phyloP scores from a whole-genome alignment of 176 grass and related monocot species.

The Poa annua region DNA sequence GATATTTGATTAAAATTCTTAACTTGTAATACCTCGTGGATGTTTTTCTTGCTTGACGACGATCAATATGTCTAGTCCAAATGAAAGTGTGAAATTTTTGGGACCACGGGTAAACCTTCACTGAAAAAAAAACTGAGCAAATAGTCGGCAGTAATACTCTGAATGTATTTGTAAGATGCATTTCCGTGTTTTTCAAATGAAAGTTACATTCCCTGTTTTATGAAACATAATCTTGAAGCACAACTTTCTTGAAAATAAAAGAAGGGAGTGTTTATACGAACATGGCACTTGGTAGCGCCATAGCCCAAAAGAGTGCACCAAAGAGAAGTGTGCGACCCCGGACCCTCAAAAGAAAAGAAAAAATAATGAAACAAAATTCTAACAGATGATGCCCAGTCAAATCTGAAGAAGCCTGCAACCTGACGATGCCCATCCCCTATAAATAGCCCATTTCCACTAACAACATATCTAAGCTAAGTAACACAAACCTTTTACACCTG shows the following conservation, averaged over 20 bases:
- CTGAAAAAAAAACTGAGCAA: neutral
- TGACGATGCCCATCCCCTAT: constrained; percentile 44
- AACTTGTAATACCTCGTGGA: no score
- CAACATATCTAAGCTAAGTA: constrained; percentile 31
- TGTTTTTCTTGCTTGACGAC: no score
- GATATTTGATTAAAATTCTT: no score
- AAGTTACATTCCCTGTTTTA: neutral
- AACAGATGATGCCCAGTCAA: constrained; percentile 7
- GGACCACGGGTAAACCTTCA: neutral
- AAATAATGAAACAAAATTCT: neutral
- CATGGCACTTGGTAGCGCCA: neutral
- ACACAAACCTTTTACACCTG: constrained; percentile 38
- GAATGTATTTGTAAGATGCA: neutral
- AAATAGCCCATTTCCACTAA: constrained; percentile 55
- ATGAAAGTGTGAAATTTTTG: neutral
- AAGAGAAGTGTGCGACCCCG: neutral
- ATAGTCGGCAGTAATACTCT: neutral
- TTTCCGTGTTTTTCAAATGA: neutral
- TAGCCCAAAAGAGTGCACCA: neutral
- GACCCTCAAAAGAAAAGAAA: neutral
- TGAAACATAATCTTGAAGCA: neutral
- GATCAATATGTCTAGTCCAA: neutral
- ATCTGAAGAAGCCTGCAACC: constrained; percentile 41
- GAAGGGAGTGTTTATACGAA: neutral
- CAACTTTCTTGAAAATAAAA: neutral